These are phyloP conservation scores for Paracorniculantispora psalliotae DNA, from an alignment of 2,329 filamentous ascomycete genomes.

Conservation along the genomic window DNA sequence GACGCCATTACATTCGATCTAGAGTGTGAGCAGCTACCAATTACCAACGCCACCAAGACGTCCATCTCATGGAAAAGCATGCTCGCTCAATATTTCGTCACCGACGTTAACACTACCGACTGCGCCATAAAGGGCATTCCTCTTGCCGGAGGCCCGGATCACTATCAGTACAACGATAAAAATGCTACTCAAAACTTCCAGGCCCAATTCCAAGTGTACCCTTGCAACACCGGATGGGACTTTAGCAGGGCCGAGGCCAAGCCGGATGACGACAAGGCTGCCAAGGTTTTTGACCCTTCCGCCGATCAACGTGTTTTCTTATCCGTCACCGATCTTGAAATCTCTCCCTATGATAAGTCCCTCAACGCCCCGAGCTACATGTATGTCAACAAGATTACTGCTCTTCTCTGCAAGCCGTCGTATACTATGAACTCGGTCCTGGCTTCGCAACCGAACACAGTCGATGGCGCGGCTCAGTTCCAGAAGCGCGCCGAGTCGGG, in stretches of 20 bases:
- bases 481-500: neutral
- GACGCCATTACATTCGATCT: conserved; percentile 21
- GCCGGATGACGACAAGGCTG: conserved; percentile 12
- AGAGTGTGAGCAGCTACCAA: conserved; percentile 21
- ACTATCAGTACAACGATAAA: conserved; percentile 20
- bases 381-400: conserved; percentile 19
- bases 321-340: conserved; percentile 19
- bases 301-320: conserved; percentile 21
- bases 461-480: conserved; percentile 16
- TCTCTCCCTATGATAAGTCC: conserved; percentile 15
- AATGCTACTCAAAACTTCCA: conserved; percentile 26
- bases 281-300: conserved; percentile 17
- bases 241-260: conserved; percentile 17
- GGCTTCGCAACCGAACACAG: conserved; percentile 11
- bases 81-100: conserved; percentile 19
- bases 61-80: conserved; percentile 22
- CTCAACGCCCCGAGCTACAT: conserved; percentile 15
- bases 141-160: conserved; percentile 21
- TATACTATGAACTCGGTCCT: conserved; percentile 18
- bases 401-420: conserved; percentile 19
- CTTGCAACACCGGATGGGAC: conserved; percentile 23
- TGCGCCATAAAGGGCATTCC: conserved; percentile 23
- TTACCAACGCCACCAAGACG: conserved; percentile 18
- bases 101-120: conserved; percentile 20
- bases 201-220: conserved; percentile 20